Conservation (phyloP, 2,329 filamentous ascomycete species). For the Cordyceps fumosorosea region DNA sequence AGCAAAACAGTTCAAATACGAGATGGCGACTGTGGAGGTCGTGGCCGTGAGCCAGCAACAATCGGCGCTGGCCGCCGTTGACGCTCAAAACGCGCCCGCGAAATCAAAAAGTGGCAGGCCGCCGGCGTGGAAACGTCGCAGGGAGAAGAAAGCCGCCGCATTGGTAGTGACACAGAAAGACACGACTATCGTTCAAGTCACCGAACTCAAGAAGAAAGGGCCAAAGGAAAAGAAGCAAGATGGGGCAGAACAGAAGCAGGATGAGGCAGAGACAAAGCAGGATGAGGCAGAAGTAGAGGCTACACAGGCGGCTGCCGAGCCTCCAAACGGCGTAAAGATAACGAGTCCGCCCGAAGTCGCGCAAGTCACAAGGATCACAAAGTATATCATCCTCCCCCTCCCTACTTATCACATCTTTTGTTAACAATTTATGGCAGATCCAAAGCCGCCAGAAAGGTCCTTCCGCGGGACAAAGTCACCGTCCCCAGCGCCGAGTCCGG, state of each 20-base stretch:
- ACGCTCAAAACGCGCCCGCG: neutral
- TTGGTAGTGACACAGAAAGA: neutral
- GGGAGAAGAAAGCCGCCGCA: neutral
- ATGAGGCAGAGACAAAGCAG: neutral
- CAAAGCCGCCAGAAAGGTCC: neutral
- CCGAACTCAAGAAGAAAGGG: neutral
- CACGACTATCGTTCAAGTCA: neutral
- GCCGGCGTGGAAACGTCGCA: neutral
- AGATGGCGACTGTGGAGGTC: neutral
- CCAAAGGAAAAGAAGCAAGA: neutral
- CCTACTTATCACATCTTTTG: neutral
- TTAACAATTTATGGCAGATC: neutral
- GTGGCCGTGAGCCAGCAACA: neutral
- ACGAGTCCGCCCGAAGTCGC: neutral
- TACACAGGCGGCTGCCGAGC: neutral
- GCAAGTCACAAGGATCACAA: neutral
- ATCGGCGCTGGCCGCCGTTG: neutral
- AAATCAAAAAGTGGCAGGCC: neutral
- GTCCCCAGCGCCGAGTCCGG: constrained; percentile 37
- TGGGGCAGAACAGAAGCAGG: neutral
- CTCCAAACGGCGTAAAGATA: neutral
- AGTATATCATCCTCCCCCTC: neutral
- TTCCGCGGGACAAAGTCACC: neutral
- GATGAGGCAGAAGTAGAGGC: neutral
- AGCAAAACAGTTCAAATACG: neutral